Evolutionary conservation across 352 stramenopile genomes (phyloP), one percentile per base, ranked within the genome.

Genomic region (Phytopythium montanum): DNA sequence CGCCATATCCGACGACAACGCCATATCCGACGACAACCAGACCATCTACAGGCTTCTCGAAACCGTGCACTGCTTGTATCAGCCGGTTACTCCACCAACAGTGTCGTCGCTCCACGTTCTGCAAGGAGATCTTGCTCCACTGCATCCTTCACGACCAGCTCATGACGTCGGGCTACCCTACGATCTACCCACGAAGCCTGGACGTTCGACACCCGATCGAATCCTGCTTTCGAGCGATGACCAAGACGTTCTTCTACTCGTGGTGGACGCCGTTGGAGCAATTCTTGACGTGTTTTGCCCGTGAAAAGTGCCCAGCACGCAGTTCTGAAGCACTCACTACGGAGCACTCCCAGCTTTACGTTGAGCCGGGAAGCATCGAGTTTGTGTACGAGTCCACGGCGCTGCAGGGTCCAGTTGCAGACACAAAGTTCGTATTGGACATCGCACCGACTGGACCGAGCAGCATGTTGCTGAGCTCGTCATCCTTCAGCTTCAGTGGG

Each of bases 201-300:
- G 51, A 68, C 19, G 18, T 68, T 16, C 46, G 46, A 34, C 6
- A 9, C 5, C 13, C 48, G n/a, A n/a, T 54, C 19, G 48, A 23
- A 33, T 50, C 28, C 0, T 29, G 42, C 3, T 45, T 57, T 14
- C 31, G 31, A 10, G 13, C 7, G 31, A 10, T 7, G 31, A 36
- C 2, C 31, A n/a, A n/a, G n/a, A 36, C 31, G 31, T 28, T 41
- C 7, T 74, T 70, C 29, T 63, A 66, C 42, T 57, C 62, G 16
- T 72, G 70, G 66, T 75, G 64, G 66, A 51, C 59, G 13, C 54
- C 61, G 0, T 36, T 78, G 8, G 60, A 75, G 50, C 42, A 45
- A 16, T 72, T 69, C 48, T 42, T 78, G 9, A 44, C 54, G 1
- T 78, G 70, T 46, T 75, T 73, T 29, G 63, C 66, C 4, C 38